Base-by-base conservation (phyloP, 1,284 basidiomycete genomes). In the Ustilago esculenta region DNA sequence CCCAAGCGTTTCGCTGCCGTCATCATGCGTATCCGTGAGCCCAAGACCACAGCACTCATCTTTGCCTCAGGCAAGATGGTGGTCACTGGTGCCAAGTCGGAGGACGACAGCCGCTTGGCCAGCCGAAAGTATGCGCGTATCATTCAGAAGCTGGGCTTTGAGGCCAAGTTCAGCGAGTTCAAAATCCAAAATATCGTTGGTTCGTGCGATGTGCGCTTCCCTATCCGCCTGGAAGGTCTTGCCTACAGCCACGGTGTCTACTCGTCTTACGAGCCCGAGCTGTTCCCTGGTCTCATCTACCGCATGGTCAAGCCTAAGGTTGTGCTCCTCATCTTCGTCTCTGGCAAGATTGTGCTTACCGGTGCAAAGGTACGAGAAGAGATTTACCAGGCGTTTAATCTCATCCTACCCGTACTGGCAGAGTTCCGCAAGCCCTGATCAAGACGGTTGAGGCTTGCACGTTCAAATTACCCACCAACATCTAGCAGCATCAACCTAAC, bases 21-120 rank as follows among this genome's bases (percentile, higher is more conserved):
- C 72, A 98, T 98, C 85, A 98, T 99, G 96, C 92, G 96, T 85
- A 98, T 99, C 82, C 93, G 96, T 77, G 95, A 98, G 80, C 96
- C 96, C 56, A 98, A 98, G 87, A 99, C 96, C 56, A 98, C 96
- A 35, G 96, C 96, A 11, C 88, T 99, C 72, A 98, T 98, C 84
- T 98, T 99, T 84, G 96, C 96, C 25, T 97, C 94, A 50, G 96
- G 96, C 82, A 98, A 98, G 88, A 98, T 99, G 92, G 96, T 98
- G 82, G 95, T 98, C 60, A 98, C 96, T 21, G 96, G 96, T 83
- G 96, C 96, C 52, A 98, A 98, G 87, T 93, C 91, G 30, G 96
- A 99, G 84, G 96, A 98, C 83, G 95, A 98, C 82, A 94, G 92
- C 75, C 88, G 94, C 54, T 85, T 99, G 55, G 96, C 96, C 44